Base-by-base conservation (phyloP, 1,284 basidiomycete genomes). In the Naganishia sp. region DNA sequence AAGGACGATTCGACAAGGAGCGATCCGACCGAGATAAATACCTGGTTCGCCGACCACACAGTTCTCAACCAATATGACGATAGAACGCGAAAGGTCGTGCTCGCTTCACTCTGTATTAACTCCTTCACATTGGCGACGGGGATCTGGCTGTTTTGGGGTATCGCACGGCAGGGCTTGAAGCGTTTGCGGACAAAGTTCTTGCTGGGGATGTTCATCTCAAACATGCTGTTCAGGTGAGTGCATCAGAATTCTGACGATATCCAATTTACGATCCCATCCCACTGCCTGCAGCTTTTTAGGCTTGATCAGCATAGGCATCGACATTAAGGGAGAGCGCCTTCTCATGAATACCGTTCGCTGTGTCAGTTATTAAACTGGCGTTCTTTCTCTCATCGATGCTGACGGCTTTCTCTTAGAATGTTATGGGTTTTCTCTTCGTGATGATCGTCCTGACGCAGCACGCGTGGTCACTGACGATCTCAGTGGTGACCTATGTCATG, bases 111-210 rank as follows among this genome's bases (percentile, higher is more conserved):
- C 32, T 6, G 6, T 31, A 54, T 54, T 18, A 35, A 54, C 18
- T 18, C 32, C 3, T 17, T 41, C 11, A 54, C 52, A 1, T 13
- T 54, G 17, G 52, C 52, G 13, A 41, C 32, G 2, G 31, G 18
- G 3, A 35, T 18, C 17, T 54, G 52, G 52, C 52, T 54, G 52
- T 54, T 54, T n/a, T 54, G 31, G 52, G 52, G 50, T n/a, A 35
- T 54, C 52, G 17, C 31, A 7, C 35, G 52, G n/a, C 52, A 54
- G 52, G 52, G 52, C 11, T 21, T 54, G 52, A 41, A 41, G 32
- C 28, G 35, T n/a, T 41, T 54, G n/a, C 13, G 52, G 52, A 54
- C 52, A 13, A 54, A 54, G 35, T 35, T 54, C 9, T 18, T 54
- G 18, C 32, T 54, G 35, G 52, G 52, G 18, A 35, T 39, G 35